Evolutionary conservation across 768 basidiomycete species (phyloP).

Genomic region (Termitomyces sp.): DNA sequence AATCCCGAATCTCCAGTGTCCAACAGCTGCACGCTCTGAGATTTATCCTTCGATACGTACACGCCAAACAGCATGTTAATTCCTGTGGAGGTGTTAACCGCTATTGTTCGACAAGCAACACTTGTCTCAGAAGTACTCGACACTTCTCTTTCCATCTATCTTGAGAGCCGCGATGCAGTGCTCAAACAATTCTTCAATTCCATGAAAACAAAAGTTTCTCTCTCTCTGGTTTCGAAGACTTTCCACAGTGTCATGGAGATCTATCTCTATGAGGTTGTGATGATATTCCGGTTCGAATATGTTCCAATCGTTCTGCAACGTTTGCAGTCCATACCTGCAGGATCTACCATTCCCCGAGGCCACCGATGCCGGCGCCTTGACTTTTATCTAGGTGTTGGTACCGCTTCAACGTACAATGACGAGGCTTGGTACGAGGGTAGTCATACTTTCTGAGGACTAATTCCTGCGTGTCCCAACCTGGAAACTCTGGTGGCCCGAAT

Average conservation of each 20-base stretch:
- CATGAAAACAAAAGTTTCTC: constrained; percentile 4
- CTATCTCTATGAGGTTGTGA: constrained; percentile 6
- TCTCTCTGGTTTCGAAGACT: constrained; percentile 1
- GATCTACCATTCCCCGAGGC: background rate
- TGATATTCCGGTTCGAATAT: background rate
- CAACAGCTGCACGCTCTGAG: no score
- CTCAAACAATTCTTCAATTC: background rate
- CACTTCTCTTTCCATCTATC: constrained; percentile 1
- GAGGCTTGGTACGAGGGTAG: constrained; percentile 3
- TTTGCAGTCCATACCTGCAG: background rate
- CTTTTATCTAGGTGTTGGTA: background rate
- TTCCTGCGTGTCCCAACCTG: background rate
- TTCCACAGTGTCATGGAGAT: constrained; percentile 4
- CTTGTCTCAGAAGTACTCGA: background rate
- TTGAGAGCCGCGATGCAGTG: background rate
- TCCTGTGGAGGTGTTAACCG: background rate
- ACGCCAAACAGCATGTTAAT: background rate
- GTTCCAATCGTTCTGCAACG: background rate
- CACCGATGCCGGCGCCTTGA: background rate
- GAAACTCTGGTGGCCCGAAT: background rate
- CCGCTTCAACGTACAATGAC: background rate
- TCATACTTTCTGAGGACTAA: background rate
- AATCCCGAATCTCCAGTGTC: no score
- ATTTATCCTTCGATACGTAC: no score
- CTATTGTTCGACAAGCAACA: background rate